phyloP scores from a whole-genome alignment of 768 basidiomycete genomes.

The Mycena amicta region DNA sequence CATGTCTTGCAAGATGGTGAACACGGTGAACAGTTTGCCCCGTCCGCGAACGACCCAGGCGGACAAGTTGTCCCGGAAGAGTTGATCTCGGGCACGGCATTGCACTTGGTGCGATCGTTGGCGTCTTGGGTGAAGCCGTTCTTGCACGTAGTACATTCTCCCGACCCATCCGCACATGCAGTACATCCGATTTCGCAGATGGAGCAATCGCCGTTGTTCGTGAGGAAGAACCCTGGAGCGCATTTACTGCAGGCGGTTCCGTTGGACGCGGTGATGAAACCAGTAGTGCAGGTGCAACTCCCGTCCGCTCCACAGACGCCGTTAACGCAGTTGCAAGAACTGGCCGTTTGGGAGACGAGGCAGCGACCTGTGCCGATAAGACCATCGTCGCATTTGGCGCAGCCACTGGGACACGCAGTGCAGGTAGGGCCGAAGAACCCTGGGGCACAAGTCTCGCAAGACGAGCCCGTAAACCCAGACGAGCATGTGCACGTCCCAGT shows the following conservation, averaged over 20 bases:
- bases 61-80: constrained; percentile 63
- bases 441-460: constrained; percentile 72
- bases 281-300: constrained; percentile 63
- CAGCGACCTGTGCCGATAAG: constrained; percentile 75
- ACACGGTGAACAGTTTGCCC: constrained; percentile 57
- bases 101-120: constrained; percentile 67
- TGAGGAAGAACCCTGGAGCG: constrained; percentile 63
- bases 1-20: constrained; percentile 70
- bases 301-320: constrained; percentile 71
- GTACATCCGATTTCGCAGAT: constrained; percentile 68
- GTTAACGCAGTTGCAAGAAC: constrained; percentile 77
- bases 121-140: constrained; percentile 65
- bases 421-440: constrained; percentile 76
- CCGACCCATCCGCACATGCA: constrained; percentile 62
- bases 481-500: constrained; percentile 71
- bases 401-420: constrained; percentile 64
- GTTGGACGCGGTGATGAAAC: constrained; percentile 61
- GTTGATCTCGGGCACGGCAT: constrained; percentile 52
- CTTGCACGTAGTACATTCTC: constrained; percentile 71
- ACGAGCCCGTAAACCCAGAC: constrained; percentile 69
- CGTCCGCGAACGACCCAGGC: constrained; percentile 60
- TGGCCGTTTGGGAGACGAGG: constrained; percentile 46
- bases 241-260: constrained; percentile 71
- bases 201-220: constrained; percentile 60
- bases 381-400: constrained; percentile 74